These are phyloP conservation scores for Aspergillus niger DNA, from an alignment of 2,329 filamentous ascomycete species.

Conservation along the genomic window DNA sequence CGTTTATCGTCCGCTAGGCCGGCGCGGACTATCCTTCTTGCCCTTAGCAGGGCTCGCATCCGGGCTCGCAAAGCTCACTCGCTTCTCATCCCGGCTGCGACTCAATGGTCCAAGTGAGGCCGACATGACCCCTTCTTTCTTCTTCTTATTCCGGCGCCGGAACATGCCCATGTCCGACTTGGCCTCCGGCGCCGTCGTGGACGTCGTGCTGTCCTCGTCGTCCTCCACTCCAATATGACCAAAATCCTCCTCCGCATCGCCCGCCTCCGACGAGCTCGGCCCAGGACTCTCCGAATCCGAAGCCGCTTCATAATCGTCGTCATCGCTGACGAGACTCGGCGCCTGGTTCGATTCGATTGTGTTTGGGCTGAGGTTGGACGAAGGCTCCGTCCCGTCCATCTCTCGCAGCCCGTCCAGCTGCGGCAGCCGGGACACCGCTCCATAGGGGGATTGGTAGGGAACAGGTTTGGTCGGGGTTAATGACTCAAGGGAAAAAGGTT, in stretches of 20 bases:
- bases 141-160: constrained; percentile 35
- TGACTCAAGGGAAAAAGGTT: constrained; percentile 46
- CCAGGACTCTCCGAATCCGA: constrained; percentile 65
- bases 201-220: constrained; percentile 44
- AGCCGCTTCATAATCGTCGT: constrained; percentile 71
- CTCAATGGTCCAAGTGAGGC: constrained; percentile 31
- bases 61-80: constrained; percentile 41
- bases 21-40: constrained; percentile 31
- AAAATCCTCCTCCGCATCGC: constrained; percentile 58
- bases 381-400: constrained; percentile 48
- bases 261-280: constrained; percentile 47
- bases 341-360: constrained; percentile 73
- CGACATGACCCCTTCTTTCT: constrained; percentile 30
- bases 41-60: constrained; percentile 32
- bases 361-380: constrained; percentile 66
- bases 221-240: constrained; percentile 50
- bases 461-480: constrained; percentile 35
- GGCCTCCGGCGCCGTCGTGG: constrained; percentile 35
- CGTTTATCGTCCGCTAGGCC: constrained; percentile 24
- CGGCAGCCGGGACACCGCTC: constrained; percentile 28
- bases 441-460: constrained; percentile 33
- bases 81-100: constrained; percentile 38
- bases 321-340: constrained; percentile 77
- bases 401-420: constrained; percentile 37
- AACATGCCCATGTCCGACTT: constrained; percentile 38